Conservation (phyloP, 2,329 filamentous ascomycete genomes). For the Neofusicoccum sp. region DNA sequence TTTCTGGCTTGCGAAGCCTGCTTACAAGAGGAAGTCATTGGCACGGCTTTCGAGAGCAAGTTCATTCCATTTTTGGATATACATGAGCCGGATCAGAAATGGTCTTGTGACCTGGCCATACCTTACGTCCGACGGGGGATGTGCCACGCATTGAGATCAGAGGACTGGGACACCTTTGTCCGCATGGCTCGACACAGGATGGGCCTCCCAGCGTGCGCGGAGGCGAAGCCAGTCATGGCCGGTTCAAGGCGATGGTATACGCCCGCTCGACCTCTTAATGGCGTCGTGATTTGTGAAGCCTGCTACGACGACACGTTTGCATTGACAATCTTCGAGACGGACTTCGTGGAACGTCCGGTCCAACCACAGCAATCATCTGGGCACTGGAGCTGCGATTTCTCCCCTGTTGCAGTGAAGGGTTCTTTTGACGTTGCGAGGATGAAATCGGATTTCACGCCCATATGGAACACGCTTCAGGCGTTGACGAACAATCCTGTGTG, state of each 20-base stretch:
- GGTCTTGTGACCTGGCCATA: neutral
- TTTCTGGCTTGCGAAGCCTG: neutral
- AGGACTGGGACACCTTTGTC: constrained; percentile 25
- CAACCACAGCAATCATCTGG: constrained; percentile 54
- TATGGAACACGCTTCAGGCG: constrained; percentile 11
- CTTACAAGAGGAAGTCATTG: neutral
- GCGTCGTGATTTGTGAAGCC: neutral
- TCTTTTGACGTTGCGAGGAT: constrained; percentile 50
- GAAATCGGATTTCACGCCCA: neutral
- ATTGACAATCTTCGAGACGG: constrained; percentile 58
- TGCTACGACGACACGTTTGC: constrained; percentile 59
- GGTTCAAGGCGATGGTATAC: constrained; percentile 59
- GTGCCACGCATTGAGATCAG: neutral
- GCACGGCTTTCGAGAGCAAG: neutral
- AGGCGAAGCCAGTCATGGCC: constrained; percentile 58
- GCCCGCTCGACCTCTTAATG: neutral
- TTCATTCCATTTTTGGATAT: neutral
- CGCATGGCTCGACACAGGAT: constrained; percentile 57
- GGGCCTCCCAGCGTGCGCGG: constrained; percentile 46
- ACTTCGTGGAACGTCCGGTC: constrained; percentile 51
- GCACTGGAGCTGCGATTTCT: constrained; percentile 62
- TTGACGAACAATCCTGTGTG: constrained; percentile 44
- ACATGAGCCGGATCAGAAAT: neutral
- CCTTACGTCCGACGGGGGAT: neutral
- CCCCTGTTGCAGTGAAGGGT: constrained; percentile 48